phyloP scores from a whole-genome alignment of 495 filamentous ascomycete genomes.

The Aspergillus asperescens region DNA sequence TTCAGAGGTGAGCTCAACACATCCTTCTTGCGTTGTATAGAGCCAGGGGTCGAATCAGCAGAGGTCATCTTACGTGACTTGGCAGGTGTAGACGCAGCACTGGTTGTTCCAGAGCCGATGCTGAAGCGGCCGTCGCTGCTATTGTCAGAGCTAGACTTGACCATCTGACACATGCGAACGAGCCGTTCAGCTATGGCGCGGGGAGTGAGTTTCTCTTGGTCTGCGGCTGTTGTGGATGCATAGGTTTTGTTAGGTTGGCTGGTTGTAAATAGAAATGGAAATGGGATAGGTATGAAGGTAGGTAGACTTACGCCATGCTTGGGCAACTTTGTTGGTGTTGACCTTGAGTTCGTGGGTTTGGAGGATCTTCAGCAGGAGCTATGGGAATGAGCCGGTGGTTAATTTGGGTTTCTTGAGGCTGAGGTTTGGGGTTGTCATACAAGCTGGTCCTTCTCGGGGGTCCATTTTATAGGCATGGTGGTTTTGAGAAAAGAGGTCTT shows the following conservation, averaged over 20 bases:
- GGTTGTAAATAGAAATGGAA: not conserved
- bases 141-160: slow-evolving; percentile 11
- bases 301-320: slow-evolving; percentile 41
- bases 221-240: slow-evolving; percentile 17
- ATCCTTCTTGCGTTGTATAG: not conserved
- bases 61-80: not conserved
- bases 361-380: slow-evolving; percentile 47
- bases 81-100: slow-evolving; percentile 2
- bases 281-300: not conserved
- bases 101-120: slow-evolving; percentile 8
- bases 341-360: slow-evolving; percentile 39
- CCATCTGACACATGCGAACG: slow-evolving; percentile 32
- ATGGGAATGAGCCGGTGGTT: slow-evolving; percentile 10
- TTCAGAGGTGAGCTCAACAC: not conserved
- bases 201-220: slow-evolving; percentile 32
- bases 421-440: slow-evolving; percentile 26
- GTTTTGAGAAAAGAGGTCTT: not conserved
- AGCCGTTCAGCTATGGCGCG: slow-evolving; percentile 49
- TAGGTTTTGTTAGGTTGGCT: not conserved
- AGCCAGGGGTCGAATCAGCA: not conserved
- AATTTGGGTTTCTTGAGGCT: not conserved
- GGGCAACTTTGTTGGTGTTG: slow-evolving; percentile 37
- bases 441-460: slow-evolving; percentile 34
- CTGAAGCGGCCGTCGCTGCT: slow-evolving; percentile 12
- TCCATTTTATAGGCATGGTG: slow-evolving; percentile 42